Evolutionary conservation across 352 stramenopile genomes (phyloP), one percentile per base, ranked within the genome.

Genomic region (Pythium coloratum): DNA sequence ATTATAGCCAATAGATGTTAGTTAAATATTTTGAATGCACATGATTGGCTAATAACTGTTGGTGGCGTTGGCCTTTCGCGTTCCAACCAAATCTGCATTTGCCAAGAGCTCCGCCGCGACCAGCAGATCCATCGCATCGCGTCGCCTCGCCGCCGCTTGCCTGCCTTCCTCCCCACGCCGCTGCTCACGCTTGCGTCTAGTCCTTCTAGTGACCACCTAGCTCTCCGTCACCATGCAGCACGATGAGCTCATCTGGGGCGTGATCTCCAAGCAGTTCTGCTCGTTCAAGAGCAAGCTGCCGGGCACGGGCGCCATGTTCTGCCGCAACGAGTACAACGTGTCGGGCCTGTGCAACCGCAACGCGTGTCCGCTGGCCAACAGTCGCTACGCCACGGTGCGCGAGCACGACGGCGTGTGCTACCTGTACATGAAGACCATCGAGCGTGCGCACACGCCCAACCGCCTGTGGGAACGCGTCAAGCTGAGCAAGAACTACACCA

Each of bases 221-320:
- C 55, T 16, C 9, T 34, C 47, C 62, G 26, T 5, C 55, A 83
- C 68, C 58, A 98, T 98, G 92, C 90, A 98, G 79, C 89, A 98
- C 75, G 98, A 99, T 79, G 97, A 99, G 86, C 90, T 99, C 53
- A 99, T 99, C 73, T 99, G 98, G 98, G 78, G 97, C 69, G 90
- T 99, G 59, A 98, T 99, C 76, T 99, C 98, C 70, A 92, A 99
- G 76, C 89, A 98, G 77, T 99, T 99, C 76, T 99, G 98, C 86
- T 99, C 96, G 47, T 99, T 98, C 85, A 99, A 99, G 90, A 96
- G 86, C 70, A 99, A 97, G 81, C 71, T 94, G 59, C 85, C 85
- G 26, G 85, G 81, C 59, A 94, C 85, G 77, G 78, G 89, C 94
- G 82, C 96, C 89, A 85, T 95, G 77, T 99, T 99, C 78, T 99